Base-by-base conservation (phyloP, 129 eudicot genomes). In the Flaveria robusta region DNA sequence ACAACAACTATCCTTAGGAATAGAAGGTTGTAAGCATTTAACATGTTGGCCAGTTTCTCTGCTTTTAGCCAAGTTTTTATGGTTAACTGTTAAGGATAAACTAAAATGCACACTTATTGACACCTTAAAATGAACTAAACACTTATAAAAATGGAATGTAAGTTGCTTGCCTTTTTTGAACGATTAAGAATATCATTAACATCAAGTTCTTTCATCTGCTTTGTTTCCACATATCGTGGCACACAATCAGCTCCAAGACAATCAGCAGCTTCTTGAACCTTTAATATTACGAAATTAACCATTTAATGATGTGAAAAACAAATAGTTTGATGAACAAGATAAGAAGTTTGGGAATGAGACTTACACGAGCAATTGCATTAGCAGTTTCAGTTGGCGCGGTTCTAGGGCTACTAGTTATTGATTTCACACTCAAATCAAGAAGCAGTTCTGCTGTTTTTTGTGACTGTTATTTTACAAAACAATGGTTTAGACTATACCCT, bases 241-340 rank as follows among this genome's bases (percentile, higher is more conserved):
- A 91, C 87, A 46, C 92, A 83, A 81, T 95, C 96, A 66, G 96
- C 99, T 46, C 96, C 97, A 71, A 95, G 85, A 84, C 92, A 91
- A 78, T 91, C 97, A 13, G 99, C 99, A 77, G 97, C 97, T 85
- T 91, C 97, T 89, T 95, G 99, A 74, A 89, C 96, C 99, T 94
- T 34, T 15, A 58, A 52, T 29, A 16, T 49, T 46, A 34, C 20
- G 51, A 68, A 56, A 74, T 18, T 80, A 18, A 16, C 52, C 59
- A 56, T 20, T 80, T 54, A 55, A 66, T 50, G 18, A 39, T 63
- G 52, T 62, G 4, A n/a, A 70, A 54, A 49, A 22, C 1, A 19
- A 65, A 50, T 26, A 68, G 68, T 27, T 76, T 18, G 22, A 66
- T 67, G 23, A 70, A 51, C 58, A 69, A 73, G 45, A 77, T 62